phyloP scores from a whole-genome alignment of 2,329 filamentous ascomycete species.

The Phialocephala subalpina region DNA sequence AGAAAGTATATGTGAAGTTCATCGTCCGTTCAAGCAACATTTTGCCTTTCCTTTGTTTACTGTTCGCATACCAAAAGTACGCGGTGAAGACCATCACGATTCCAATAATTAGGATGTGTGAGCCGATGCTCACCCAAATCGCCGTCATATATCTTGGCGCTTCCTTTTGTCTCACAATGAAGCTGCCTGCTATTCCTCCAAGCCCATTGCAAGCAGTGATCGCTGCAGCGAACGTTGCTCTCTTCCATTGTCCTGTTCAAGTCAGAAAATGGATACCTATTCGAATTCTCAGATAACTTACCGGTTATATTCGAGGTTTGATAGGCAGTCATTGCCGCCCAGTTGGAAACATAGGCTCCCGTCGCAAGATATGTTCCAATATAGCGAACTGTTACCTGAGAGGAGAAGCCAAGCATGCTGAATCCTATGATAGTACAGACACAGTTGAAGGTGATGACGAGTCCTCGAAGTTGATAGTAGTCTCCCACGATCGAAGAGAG shows the following conservation, averaged over 20 bases:
- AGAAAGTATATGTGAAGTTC: slow-evolving; percentile 43
- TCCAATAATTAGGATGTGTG: slow-evolving; percentile 64
- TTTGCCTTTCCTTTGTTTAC: slow-evolving; percentile 54
- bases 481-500: slow-evolving; percentile 65
- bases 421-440: slow-evolving; percentile 41
- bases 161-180: slow-evolving; percentile 68
- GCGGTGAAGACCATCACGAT: slow-evolving; percentile 59
- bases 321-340: slow-evolving; percentile 80
- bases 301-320: slow-evolving; percentile 87
- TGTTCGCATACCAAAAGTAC: slow-evolving; percentile 62
- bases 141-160: slow-evolving; percentile 70
- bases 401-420: slow-evolving; percentile 42
- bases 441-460: slow-evolving; percentile 43
- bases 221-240: slow-evolving; percentile 79
- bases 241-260: slow-evolving; percentile 77
- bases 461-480: slow-evolving; percentile 53
- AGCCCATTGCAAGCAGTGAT: slow-evolving; percentile 81
- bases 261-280: neutral
- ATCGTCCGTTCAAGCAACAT: slow-evolving; percentile 54
- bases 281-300: neutral
- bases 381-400: slow-evolving; percentile 41
- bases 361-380: slow-evolving; percentile 55
- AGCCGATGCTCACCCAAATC: slow-evolving; percentile 73
- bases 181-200: slow-evolving; percentile 80
- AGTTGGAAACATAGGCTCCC: slow-evolving; percentile 79